Conservation (phyloP, 192 early-diverging fungal species). For the Backusella circina region DNA sequence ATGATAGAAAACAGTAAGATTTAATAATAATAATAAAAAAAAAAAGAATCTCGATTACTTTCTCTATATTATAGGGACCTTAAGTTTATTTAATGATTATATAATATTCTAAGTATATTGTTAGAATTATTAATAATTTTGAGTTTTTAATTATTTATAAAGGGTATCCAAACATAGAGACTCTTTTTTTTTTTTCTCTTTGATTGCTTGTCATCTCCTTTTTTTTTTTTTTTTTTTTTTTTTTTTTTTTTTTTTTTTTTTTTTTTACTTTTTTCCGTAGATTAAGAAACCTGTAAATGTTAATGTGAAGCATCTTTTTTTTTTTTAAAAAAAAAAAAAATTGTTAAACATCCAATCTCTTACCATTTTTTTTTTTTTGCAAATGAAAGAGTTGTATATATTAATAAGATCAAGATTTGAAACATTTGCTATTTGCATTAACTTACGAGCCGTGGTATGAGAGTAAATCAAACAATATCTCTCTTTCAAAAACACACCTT, state of each 20-base stretch:
- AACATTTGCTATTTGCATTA: neutral
- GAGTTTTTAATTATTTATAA: too few relatives aligned
- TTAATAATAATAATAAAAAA: neutral
- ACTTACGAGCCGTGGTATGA: neutral
- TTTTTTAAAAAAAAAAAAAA: too few relatives aligned
- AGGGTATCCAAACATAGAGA: neutral
- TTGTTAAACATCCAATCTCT: neutral
- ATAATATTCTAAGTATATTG: neutral
- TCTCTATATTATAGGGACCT: neutral
- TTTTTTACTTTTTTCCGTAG: too few relatives aligned
- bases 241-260: too few relatives aligned
- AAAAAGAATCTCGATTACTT: too few relatives aligned
- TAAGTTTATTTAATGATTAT: neutral
- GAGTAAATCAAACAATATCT: neutral
- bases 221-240: neutral
- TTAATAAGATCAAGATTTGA: neutral
- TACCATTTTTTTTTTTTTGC: too few relatives aligned
- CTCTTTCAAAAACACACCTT: neutral
- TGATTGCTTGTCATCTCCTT: too few relatives aligned
- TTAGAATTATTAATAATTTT: too few relatives aligned
- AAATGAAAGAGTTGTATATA: neutral
- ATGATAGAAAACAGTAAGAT: neutral
- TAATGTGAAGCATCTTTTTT: neutral
- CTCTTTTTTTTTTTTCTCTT: neutral
- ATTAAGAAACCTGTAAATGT: neutral